Evolutionary conservation across 495 filamentous ascomycete genomes (phyloP), one percentile per base, ranked within the genome.

Genomic region (Tuber microsphaerosporum): DNA sequence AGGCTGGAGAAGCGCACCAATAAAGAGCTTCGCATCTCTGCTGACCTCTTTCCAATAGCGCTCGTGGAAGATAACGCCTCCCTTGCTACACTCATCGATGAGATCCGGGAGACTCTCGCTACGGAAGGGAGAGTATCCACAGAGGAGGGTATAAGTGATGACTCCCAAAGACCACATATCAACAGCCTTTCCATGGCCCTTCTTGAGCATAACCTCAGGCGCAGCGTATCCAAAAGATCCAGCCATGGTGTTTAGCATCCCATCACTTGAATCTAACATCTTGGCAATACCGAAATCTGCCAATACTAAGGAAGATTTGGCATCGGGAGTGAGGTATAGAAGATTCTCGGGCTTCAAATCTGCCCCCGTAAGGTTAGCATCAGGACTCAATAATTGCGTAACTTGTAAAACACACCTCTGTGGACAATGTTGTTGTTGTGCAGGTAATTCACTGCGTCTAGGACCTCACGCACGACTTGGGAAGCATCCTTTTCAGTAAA

Each of bases 91-190:
- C 85, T 99, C 95, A 75, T 97, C 94, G 81, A 99, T 97, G 77
- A 99, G 87, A 81, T 97, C 95, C 74, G 91, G 89, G 43, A 99
- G 86, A 80, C 92, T 97, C 84, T 99, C 95, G 77, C 92, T 93
- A 74, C 95, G 91, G 90, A 98, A 99, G 43, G 95, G 95, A 17
- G 94, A 97, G 85, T 99, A 99, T 71, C 95, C 95, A 85, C 95
- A 99, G 61, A 99, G 92, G n/a, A 99, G 88, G 22, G 96, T 98
- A 85, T 99, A 99, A 43, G 96, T 98, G 82, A 99, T 98, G 79
- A 99, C 94, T 78, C 95, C 95, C 81, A 99, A 87, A 14, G 94
- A 97, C 95, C 95, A 99, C 92, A 99, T 96, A 82, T 99, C 95
- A 43, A 98, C 95, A n/a, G 95, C 92, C 84, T 98, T 98, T 81